Evolutionary conservation across 202 grass and related monocot species (phyloP), one percentile per base, ranked within the genome.

Genomic region (Setaria viridis): DNA sequence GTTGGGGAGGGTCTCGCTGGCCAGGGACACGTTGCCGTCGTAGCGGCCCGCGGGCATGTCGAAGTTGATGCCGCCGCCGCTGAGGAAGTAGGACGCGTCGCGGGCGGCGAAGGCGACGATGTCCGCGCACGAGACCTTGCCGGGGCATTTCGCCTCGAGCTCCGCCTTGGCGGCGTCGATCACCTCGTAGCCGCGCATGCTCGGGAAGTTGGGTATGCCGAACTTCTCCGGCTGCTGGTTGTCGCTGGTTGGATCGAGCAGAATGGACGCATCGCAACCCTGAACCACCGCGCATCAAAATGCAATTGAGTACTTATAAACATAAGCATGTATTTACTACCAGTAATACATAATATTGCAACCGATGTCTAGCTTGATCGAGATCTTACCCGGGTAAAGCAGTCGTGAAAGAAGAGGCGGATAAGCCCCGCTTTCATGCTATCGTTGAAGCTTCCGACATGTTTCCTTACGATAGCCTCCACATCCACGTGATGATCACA

Each of bases 341-440:
- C 6, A 8, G 25, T 25, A 25, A 2, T 56, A 6, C 54, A 14
- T 25, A 59, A 59, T 3, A 25, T 25, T 25, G 9, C 8, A 11
- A 60, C 11, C 9, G 10, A 11, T 3, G n/a, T 60, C 3, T 62
- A 12, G 58, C 3, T 62, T 11, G 58, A 62, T 62, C 21, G 8
- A 62, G 11, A 12, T 34, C 48, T 74, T 88, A 94, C 89, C 71
- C 82, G 84, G 3, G 91, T 51, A 34, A 94, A 94, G 85, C 92
- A 94, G 74, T 94, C 92, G 13, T 94, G 90, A 63, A 94, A 94
- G 64, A 86, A 78, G 7, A 88, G 37, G 33, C 92, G 89, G 37
- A 94, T 59, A 14, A 94, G 78, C 0, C 90, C 90, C 0, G 92
- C 78, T 34, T 74, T 16, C 15, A 74, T 54, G 35, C 74, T 84